These are phyloP conservation scores for Sindora glabra DNA, from an alignment of 306 rosid species.

Conservation along the genomic window DNA sequence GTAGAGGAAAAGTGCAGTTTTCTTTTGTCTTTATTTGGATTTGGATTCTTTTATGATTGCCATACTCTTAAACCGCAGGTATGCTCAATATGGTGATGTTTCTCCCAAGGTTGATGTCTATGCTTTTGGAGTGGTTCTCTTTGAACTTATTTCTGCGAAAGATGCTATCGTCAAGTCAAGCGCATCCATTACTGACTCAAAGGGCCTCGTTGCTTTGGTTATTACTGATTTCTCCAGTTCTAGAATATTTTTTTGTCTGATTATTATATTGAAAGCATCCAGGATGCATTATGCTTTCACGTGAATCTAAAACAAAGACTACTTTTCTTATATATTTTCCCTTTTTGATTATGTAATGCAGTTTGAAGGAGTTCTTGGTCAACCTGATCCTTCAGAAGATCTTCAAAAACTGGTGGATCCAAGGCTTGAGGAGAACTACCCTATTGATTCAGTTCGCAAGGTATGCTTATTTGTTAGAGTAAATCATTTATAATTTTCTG, in stretches of 20 bases:
- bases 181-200: too few species aligned
- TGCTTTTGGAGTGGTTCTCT: too few species aligned
- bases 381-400: constrained; percentile 38
- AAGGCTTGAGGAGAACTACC: too few species aligned
- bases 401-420: constrained; percentile 62
- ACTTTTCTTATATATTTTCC: too few species aligned
- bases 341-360: constrained; percentile 13
- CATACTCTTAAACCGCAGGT: too few species aligned
- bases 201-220: too few species aligned
- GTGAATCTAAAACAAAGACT: too few species aligned
- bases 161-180: too few species aligned
- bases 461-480: constrained; percentile 23
- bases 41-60: too few species aligned
- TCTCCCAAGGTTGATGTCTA: constrained; percentile 84
- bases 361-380: constrained; percentile 70
- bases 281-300: too few species aligned
- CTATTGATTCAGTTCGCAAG: constrained; percentile 69
- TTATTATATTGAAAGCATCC: constrained; percentile 19
- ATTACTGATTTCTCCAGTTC: constrained; percentile 68
- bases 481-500: neutral
- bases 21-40: neutral
- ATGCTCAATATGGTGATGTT: constrained; percentile 70
- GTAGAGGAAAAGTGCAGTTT: too few species aligned
- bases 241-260: constrained; percentile 55
- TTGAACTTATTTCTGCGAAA: too few species aligned